Conservation (phyloP, 1,139 yeast genomes). For the Protomyces inouyei region DNA sequence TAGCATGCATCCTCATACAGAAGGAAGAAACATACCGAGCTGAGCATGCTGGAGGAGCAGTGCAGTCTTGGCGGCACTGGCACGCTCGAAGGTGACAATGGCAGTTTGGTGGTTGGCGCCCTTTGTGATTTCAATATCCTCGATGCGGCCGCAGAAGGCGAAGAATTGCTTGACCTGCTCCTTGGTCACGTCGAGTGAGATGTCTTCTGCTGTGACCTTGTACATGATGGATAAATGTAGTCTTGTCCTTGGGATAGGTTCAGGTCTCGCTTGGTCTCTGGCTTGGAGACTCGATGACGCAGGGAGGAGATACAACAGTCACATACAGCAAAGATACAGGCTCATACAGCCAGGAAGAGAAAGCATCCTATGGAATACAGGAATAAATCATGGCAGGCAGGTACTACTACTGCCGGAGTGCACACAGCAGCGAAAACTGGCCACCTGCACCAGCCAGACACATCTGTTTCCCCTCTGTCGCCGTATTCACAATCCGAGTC, state of each 20-base stretch:
- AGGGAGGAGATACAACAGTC: neutral
- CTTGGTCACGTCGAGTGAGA: slow-evolving; percentile 53
- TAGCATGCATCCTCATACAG: slow-evolving; percentile 49
- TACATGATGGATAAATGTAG: slow-evolving; percentile 12
- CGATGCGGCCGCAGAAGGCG: slow-evolving; percentile 70
- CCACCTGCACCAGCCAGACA: slow-evolving; percentile 82
- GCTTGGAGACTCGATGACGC: neutral
- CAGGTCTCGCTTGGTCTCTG: neutral
- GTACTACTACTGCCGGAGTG: neutral
- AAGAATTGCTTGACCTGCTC: slow-evolving; percentile 64
- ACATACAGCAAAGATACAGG: neutral
- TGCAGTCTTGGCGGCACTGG: slow-evolving; percentile 70
- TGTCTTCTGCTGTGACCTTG: slow-evolving; percentile 53
- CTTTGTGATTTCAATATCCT: slow-evolving; percentile 41
- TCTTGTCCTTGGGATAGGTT: neutral
- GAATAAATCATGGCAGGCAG: no score
- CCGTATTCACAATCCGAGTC: slow-evolving; percentile 84
- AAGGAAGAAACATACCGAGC: slow-evolving; percentile 49
- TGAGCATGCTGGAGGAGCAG: slow-evolving; percentile 68
- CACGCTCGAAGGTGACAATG: slow-evolving; percentile 52
- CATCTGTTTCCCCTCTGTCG: slow-evolving; percentile 74
- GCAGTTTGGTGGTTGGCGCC: slow-evolving; percentile 42
- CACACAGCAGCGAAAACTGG: slow-evolving; percentile 56
- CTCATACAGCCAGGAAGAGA: neutral
- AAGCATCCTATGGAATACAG: neutral